Evolutionary conservation across 345 rosid genomes (phyloP), one percentile per base, ranked within the genome.

Genomic region (Pelargonium nanum): DNA sequence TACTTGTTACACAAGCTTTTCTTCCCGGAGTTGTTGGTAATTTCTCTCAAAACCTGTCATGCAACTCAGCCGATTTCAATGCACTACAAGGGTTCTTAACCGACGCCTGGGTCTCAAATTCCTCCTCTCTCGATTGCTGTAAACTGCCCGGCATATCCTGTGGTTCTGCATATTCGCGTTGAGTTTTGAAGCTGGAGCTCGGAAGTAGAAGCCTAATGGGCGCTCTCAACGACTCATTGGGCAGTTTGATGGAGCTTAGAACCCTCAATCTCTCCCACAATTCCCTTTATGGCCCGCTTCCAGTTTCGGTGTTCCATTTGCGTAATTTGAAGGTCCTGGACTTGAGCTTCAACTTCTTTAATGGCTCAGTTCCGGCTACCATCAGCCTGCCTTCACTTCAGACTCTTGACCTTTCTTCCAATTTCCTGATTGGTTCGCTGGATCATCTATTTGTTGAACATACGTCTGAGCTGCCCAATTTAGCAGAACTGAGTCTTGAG

Each of bases 241-340:
- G 80, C 52, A 65, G 56, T 44, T 63, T 87, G 56, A 74, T 76
- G 64, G 72, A 79, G 48, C 81, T 89, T 15, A 65, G 56, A 53
- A 65, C 70, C 53, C 86, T 87, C 24, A 81, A 89, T 59, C 81
- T 87, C 58, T 81, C 97, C 23, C 57, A 10, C 4, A 89, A 89
- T 63, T 74, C 62, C 62, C 74, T 89, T 53, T 60, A 62, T 55
- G 78, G 65, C 50, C 56, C 68, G 17, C 71, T 85, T 56, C 97
- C 97, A 23, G n/a, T 13, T 1, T 73, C 89, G 4, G 26, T 89
- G 72, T 81, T 85, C 59, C 68, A 45, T 24, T 60, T 82, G 64
- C 64, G 61, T n/a, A 67, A 65, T 56, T 66, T 89, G 2, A 65
- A 80, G 45, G 64, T 64, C 22, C 78, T 87, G 12, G 91, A 87